Conservation (phyloP, 768 basidiomycete genomes). For the Tricholoma hemisulphureum region DNA sequence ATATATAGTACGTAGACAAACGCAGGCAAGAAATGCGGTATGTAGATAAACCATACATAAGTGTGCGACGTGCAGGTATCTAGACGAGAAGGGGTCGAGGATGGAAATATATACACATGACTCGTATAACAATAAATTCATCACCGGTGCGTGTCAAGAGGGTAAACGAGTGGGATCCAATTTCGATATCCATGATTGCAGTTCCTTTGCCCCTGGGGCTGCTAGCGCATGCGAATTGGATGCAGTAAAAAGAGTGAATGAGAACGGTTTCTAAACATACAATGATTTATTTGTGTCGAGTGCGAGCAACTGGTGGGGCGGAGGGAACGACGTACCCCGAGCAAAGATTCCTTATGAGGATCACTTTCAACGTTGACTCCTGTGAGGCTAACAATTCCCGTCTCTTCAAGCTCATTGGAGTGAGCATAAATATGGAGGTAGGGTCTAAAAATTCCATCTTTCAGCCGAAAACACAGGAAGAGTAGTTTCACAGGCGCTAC, state of each 20-base stretch:
- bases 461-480: constrained; percentile 2
- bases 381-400: constrained; percentile 75
- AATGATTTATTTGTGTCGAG: neutral
- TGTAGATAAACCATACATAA: constrained; percentile 6
- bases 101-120: neutral
- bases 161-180: constrained; percentile 77
- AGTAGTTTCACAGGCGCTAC: constrained; percentile 38
- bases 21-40: constrained; percentile 1
- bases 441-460: constrained; percentile 50
- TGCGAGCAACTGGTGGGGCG: neutral
- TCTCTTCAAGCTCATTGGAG: constrained; percentile 81
- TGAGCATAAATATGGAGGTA: constrained; percentile 87
- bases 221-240: constrained; percentile 91
- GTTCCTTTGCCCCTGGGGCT: constrained; percentile 77
- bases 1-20: constrained; percentile 4
- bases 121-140: neutral
- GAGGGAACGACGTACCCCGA: constrained; percentile 65
- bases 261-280: constrained; percentile 64
- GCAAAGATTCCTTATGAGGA: constrained; percentile 81
- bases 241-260: constrained; percentile 88
- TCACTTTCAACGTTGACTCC: constrained; percentile 86
- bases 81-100: neutral
- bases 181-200: constrained; percentile 81
- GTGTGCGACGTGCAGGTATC: neutral
- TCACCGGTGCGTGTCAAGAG: constrained; percentile 25